These are phyloP conservation scores for Ogataea paraovalis DNA, from an alignment of 805 yeast species.

Conservation along the genomic window DNA sequence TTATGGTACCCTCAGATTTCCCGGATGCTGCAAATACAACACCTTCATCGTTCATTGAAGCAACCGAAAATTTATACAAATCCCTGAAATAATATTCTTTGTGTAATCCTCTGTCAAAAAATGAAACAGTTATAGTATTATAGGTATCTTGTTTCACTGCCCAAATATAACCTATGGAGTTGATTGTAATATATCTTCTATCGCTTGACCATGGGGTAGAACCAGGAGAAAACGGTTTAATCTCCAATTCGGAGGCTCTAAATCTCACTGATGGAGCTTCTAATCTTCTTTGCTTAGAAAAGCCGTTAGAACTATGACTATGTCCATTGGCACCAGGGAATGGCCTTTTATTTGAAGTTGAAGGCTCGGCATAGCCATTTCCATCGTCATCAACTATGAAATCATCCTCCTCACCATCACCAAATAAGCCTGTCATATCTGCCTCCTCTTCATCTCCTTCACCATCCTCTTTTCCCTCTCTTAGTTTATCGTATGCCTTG, in stretches of 20 bases:
- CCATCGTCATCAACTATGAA: slow-evolving; percentile 65
- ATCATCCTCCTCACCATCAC: slow-evolving; percentile 43
- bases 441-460: slow-evolving; percentile 29
- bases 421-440: slow-evolving; percentile 28
- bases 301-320: slow-evolving; percentile 1
- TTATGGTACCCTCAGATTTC: slow-evolving; percentile 31
- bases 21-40: slow-evolving; percentile 51
- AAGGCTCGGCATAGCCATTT: slow-evolving; percentile 31
- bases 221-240: slow-evolving; percentile 78
- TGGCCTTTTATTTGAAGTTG: not conserved
- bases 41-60: slow-evolving; percentile 67
- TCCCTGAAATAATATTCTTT: slow-evolving; percentile 87
- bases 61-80: slow-evolving; percentile 63
- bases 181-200: slow-evolving; percentile 77
- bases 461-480: slow-evolving; percentile 5
- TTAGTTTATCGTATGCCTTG: not conserved
- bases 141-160: slow-evolving; percentile 58
- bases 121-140: slow-evolving; percentile 78
- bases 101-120: slow-evolving; percentile 72
- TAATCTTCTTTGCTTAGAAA: slow-evolving; percentile 6
- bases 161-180: slow-evolving; percentile 77
- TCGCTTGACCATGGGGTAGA: slow-evolving; percentile 74
- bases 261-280: slow-evolving; percentile 1
- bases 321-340: not conserved
- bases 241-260: slow-evolving; percentile 24